Evolutionary conservation across 768 basidiomycete genomes (phyloP), one percentile per base, ranked within the genome.

Genomic region (Collybiopsis confluens): DNA sequence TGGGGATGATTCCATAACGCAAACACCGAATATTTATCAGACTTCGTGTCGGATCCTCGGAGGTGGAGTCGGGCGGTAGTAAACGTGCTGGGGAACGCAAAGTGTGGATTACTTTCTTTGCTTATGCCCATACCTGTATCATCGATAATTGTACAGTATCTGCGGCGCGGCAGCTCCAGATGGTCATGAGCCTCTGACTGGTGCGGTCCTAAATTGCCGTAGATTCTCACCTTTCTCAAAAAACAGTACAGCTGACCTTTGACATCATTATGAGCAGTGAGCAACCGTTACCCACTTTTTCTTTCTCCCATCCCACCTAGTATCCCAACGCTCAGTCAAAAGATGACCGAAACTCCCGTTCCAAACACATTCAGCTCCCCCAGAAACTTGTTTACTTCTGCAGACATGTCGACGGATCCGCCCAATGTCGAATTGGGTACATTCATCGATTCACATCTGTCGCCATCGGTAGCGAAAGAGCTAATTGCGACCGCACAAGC

Each of bases 401-500:
- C 62, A 8, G 64, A 64, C 53, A 42, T 62, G 13, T 46, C 58
- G 11, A 44, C 52, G 1, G 58, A 60, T 26, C 33, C 43, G n/a
- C 21, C 18, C 35, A 33, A 21, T 8, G 47, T 51, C 28, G 46
- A n/a, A 15, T 41, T 37, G 24, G 60, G 68, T 53, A 62, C 72
- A 35, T 70, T 70, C 49, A 61, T 78, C 10, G 67, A 71, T 42
- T 69, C 76, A 10, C 63, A 70, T 59, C 75, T 77, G 54, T 71
- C 72, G 16, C 64, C 68, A 10, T 65, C 67, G 35, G 69, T 74
- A 23, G 74, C 76, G 3, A 61, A 69, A 42, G 70, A 74, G 54
- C 63, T 81, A 53, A 75, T 79, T 42, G 62, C 64, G 11, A 74
- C 71, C 2, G 78, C 79, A 8, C 64, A 68, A 20, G 70, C 73